phyloP scores from a whole-genome alignment of 805 yeast genomes.

The Suhomyces sp. region DNA sequence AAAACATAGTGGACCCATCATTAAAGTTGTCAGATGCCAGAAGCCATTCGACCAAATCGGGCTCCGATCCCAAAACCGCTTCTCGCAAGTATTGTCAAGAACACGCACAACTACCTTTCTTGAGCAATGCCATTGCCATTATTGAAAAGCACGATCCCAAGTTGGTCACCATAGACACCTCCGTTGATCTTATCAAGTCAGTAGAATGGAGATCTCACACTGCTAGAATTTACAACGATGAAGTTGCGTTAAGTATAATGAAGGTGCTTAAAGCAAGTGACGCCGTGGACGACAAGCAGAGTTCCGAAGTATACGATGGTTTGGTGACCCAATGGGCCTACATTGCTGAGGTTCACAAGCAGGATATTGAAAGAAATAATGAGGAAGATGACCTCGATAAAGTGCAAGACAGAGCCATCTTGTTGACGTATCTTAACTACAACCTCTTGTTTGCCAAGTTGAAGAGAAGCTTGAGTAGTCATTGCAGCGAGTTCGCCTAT shows the following conservation, averaged over 20 bases:
- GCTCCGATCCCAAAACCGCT: conserved; percentile 4
- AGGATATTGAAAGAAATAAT: conserved; percentile 48
- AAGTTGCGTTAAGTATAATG: conserved; percentile 60
- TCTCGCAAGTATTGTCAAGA: conserved; percentile 19
- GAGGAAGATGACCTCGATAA: conserved; percentile 53
- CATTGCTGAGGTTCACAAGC: conserved; percentile 57
- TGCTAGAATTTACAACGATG: conserved; percentile 67
- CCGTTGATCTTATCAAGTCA: conserved; percentile 26
- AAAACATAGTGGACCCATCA: conserved; percentile 62
- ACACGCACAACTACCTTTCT: conserved; percentile 23
- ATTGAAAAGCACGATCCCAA: conserved; percentile 37
- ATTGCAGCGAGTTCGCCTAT: conserved; percentile 28
- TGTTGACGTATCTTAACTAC: conserved; percentile 73
- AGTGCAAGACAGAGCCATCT: conserved; percentile 68
- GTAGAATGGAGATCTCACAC: conserved; percentile 51
- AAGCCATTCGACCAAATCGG: conserved; percentile 15
- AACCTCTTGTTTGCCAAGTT: conserved; percentile 62
- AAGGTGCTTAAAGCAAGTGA: conserved; percentile 17
- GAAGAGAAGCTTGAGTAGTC: conserved; percentile 56
- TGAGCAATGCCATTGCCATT: conserved; percentile 39
- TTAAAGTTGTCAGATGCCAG: conserved; percentile 54
- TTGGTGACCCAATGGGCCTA: conserved; percentile 67
- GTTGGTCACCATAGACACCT: conserved; percentile 32
- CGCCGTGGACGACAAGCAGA: conserved; percentile 18
- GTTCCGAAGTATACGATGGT: conserved; percentile 42